Evolutionary conservation across 495 filamentous ascomycete genomes (phyloP), one percentile per base, ranked within the genome.

Genomic region (Geopyxis carbonaria): DNA sequence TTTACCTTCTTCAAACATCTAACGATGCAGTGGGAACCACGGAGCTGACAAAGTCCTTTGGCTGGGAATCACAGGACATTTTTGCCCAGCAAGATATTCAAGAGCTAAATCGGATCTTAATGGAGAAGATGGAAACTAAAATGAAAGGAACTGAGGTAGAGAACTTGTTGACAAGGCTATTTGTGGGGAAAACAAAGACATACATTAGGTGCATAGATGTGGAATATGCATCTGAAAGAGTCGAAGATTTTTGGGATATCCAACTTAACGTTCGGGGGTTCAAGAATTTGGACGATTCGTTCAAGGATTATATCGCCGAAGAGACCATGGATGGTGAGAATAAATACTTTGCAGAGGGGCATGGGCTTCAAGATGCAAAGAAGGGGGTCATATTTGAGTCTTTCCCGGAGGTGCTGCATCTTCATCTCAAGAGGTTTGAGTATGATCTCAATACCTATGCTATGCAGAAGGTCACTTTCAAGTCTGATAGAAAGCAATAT

Each of bases 21-120:
- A 72, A 75, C 23, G 56, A 61, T 21, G 80, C 91, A 1, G 87
- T 99, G 0, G 73, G 80, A 1, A 99, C 89, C 4, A 78, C 75
- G 29, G 89, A 99, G 53, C 72, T 99, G 13, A 99, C 89, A 0
- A 73, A 73, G 42, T 93, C 91, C 0, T 99, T 99, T 60, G 89
- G 89, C 21, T 99, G 89, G 89, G 87, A 99, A 48, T 87, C 85
- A 0, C 75, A 79, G 45, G 87, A 99, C 57, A 93, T 94, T 22
- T 99, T 99, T 58, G 91, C 93, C 57, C 89, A 99, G 57, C 89
- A 99, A 62, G 89, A 99, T 60, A 89, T 99, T 5, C 89, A 99
- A 55, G 89, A 99, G 57, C 64, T 99, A 13, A 93, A 84, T 13
- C 70, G 89, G 29, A 93, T 94, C 56, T 66, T 99, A 22, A 95